A percentile compares a stretch with the other conserved stretches of the same genome.
Conservation (phyloP, 108 stramenopile species). For the Cylindrotheca fusiformis region DNA sequence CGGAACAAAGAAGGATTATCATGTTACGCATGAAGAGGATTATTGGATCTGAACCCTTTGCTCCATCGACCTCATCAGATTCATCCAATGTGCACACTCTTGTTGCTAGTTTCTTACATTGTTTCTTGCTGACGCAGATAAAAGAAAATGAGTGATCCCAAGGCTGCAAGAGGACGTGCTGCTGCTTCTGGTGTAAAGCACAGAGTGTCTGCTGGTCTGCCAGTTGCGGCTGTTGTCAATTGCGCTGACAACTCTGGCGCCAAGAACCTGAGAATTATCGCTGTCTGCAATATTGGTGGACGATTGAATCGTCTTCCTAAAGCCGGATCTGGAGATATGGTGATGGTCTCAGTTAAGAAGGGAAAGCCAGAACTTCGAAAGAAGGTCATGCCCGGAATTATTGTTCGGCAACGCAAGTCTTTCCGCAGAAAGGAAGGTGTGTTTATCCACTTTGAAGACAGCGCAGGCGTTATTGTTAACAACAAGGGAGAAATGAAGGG, state of each 20-base stretch:
- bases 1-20: too few species aligned
- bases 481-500: slow-evolving; percentile 99
- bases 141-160: slow-evolving; percentile 51
- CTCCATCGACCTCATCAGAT: too few species aligned
- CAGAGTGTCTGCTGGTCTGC: slow-evolving; percentile 98
- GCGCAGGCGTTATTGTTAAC: slow-evolving; percentile 99
- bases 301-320: slow-evolving; percentile 98
- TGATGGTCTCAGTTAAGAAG: slow-evolving; percentile 99
- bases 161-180: slow-evolving; percentile 83
- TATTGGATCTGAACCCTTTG: too few species aligned
- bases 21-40: too few species aligned
- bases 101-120: too few species aligned
- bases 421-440: slow-evolving; percentile 99
- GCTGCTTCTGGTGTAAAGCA: slow-evolving; percentile 97
- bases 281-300: slow-evolving; percentile 97
- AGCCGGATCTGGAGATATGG: slow-evolving; percentile 97
- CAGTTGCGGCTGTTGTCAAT: slow-evolving; percentile 98
- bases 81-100: too few species aligned
- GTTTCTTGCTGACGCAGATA: too few species aligned
- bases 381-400: slow-evolving; percentile 98
- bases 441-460: slow-evolving; percentile 99
- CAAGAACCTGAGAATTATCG: slow-evolving; percentile 98
- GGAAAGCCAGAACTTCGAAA: slow-evolving; percentile 99
- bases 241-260: slow-evolving; percentile 99
- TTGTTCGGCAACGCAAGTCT: slow-evolving; percentile 98